Evolutionary conservation across 116 monocot genomes (phyloP), one percentile per base, ranked within the genome.

Genomic region (Phalaenopsis hybrid): DNA sequence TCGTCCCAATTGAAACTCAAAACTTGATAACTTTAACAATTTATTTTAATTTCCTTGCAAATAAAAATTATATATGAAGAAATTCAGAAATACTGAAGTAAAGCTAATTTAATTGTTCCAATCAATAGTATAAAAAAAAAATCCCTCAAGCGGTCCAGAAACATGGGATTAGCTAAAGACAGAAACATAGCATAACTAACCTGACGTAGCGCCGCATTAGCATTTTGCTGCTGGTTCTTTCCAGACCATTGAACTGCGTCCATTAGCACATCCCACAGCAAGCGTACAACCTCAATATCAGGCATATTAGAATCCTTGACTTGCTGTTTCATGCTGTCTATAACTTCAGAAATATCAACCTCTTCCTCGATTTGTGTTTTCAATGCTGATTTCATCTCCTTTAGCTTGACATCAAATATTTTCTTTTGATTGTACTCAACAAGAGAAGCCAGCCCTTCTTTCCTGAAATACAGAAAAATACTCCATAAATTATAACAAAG

Each of bases 241-340:
- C 96, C 96, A 81, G 96, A 96, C 96, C 96, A 96, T 83, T 96
- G 96, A 86, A 96, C 94, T 82, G 94, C 92, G 83, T 96, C 96
- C 91, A 94, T 96, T n/a, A 96, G 52, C 33, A 89, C 92, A 86
- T 96, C 98, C 98, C 98, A 98, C 61, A 94, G 37, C 85, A 98
- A 86, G 72, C 90, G 95, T 11, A 98, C 91, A 55, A 98, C 90
- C 81, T 98, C 98, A 83, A 93, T 81, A 75, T 98, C 98, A 67
- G 95, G 98, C 69, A 98, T 86, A 20, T 89, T 98, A 8, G 94
- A 86, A 81, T 98, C 98, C 75, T 85, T 94, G 31, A 93, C 88
- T 21, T 89, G 90, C 76, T 89, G 98, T 80, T 93, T 95, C 33
- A 94, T 91, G 61, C 82, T 83, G 41, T 98, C 98, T 57, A 90